Base-by-base conservation (phyloP, 495 filamentous ascomycete genomes). In the Chaetomidium leptoderma region DNA sequence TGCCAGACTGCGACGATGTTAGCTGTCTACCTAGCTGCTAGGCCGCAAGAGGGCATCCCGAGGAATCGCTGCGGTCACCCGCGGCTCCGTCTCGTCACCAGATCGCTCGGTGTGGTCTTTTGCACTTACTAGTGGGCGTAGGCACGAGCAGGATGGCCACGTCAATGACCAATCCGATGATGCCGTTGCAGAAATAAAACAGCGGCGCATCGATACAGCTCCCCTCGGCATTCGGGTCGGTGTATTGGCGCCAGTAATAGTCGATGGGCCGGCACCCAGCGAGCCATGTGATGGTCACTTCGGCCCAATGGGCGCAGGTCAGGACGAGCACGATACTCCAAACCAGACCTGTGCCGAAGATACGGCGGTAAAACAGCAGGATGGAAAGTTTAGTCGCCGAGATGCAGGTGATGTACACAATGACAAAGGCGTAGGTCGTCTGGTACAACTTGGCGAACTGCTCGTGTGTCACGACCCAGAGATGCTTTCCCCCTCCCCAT, bases 131-230 rank as follows among this genome's bases (percentile, higher is more conserved):
- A 11, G 66, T 63, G 1, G 72, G 76, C 29, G 73, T 68, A 1
- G 77, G 77, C 7, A 78, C 67, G 6, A 70, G 29, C n/a, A 80
- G 62, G 29, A 80, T 68, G 44, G 75, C 57, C 21, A 78, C 59
- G 63, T 80, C 76, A 62, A 64, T 72, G 11, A 77, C 46, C 57
- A 78, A 32, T 2, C 62, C 58, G 37, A 64, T 60, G 32, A 64
- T 53, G 19, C 62, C 62, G 21, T 64, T 64, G 53, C 30, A 35
- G n/a, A 64, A 64, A 37, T 64, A 64, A 32, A 64, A 64, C 23
- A 60, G 46, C 50, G 58, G 45, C 6, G 62, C 58, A 29, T 64
- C 58, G 30, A 64, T 64, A 40, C 62, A 64, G 0, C 13, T 46
- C 35, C 62, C 62, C 39, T n/a, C 44, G 16, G 62, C 58, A 0